Base-by-base conservation (phyloP, 768 basidiomycete species). In the Phylloporus arenicola region DNA sequence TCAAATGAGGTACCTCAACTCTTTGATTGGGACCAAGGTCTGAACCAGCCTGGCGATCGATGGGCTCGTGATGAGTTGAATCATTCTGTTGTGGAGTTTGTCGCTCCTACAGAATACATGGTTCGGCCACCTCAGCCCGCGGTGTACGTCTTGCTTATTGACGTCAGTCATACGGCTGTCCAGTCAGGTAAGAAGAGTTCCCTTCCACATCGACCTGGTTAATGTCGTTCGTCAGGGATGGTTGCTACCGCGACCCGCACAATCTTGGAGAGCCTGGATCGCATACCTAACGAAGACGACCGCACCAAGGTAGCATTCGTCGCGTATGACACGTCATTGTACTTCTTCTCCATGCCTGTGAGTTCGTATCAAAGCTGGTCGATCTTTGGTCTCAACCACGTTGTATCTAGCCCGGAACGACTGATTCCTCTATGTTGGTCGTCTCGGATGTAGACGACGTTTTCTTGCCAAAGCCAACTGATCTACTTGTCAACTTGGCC, bases 31-130 rank as follows among this genome's bases (percentile, higher is more conserved):
- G 92, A 99, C 67, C 90, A 93, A 68, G 81, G 77, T 47, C 83
- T 82, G 56, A 96, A 95, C 64, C 88, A 92, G 67, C 94, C 93
- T 27, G 94, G 91, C 12, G 96, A 99, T 70, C 75, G 96, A 48
- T 99, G 96, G 94, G 73, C 81, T 24, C 84, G 96, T 53, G 83
- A 90, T 1, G 96, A 99, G 71, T 77, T 99, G 46, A 98, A 96
- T 61, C 83, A 90, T 65, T 81, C 86, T 31, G 88, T 86, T n/a
- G 91, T 99, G 45, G 96, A 99, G 68, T 99, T 84, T 63, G 89
- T 99, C 47, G 96, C 96, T 1, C 94, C 96, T 6, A 95, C 93
- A 0, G 96, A 99, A 71, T 99, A 99, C 70, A 98, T 98, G 96
- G 95, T 94, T 64, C 88, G 96, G 56, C 87, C 96, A 6, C 96